phyloP scores from a whole-genome alignment of 2,329 filamentous ascomycete species.

The Phyllosticta capitalensis region DNA sequence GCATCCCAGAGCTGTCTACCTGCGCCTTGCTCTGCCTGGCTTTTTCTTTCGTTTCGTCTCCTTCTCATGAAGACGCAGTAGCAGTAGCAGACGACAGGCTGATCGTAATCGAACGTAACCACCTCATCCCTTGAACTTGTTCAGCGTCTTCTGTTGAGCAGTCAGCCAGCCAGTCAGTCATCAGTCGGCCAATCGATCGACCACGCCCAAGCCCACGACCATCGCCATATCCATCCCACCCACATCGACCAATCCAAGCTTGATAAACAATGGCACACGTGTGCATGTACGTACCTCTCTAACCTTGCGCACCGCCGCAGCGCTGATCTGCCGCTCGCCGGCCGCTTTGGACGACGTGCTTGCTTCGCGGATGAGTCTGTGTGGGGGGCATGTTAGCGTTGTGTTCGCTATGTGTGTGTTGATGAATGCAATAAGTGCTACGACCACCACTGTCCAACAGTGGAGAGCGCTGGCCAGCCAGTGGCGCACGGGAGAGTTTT shows the following conservation, averaged over 20 bases:
- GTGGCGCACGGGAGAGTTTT: too few species aligned
- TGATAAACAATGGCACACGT: too few species aligned
- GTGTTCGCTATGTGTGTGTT: neutral
- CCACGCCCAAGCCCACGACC: too few species aligned
- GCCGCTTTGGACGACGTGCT: slow-evolving; percentile 64
- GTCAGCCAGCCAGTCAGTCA: slow-evolving; percentile 1
- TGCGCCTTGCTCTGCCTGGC: too few species aligned
- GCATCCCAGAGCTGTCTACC: too few species aligned
- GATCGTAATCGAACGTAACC: too few species aligned
- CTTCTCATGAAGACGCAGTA: too few species aligned
- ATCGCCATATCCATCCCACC: neutral
- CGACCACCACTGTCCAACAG: too few species aligned
- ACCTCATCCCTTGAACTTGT: slow-evolving; percentile 28
- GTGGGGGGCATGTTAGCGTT: neutral
- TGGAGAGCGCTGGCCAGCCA: too few species aligned
- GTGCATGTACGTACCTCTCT: slow-evolving; percentile 63
- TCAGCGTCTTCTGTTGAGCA: slow-evolving; percentile 19
- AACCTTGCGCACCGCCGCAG: slow-evolving; percentile 66
- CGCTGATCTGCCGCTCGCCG: slow-evolving; percentile 65
- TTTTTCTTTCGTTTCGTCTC: too few species aligned
- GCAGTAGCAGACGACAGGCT: too few species aligned
- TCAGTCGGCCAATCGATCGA: neutral
- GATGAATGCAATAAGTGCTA: too few species aligned
- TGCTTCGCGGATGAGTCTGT: slow-evolving; percentile 71
- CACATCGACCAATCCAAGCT: neutral